Conservation (phyloP, 1,139 yeast species). For the Eremothecium cymbalariae region DNA sequence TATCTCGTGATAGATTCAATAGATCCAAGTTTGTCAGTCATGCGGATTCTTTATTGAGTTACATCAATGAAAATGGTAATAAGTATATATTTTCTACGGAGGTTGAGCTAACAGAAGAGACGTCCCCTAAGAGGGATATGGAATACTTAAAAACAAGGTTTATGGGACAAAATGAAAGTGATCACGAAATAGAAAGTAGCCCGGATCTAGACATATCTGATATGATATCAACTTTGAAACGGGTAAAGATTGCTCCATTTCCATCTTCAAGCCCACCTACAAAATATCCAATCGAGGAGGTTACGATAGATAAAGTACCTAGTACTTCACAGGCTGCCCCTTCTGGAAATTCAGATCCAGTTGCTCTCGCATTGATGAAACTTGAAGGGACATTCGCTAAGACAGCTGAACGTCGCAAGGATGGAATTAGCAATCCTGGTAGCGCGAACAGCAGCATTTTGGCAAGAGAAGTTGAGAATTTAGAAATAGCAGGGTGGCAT, state of each 20-base stretch:
- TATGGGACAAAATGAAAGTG: slow-evolving; percentile 18
- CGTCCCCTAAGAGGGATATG: slow-evolving; percentile 30
- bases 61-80: slow-evolving; percentile 11
- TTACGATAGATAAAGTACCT: background rate
- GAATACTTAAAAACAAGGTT: slow-evolving; percentile 27
- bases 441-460: slow-evolving; percentile 20
- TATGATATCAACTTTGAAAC: too few relatives aligned
- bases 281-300: background rate
- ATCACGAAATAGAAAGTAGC: too few relatives aligned
- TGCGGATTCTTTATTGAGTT: slow-evolving; percentile 1
- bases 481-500: slow-evolving; percentile 15
- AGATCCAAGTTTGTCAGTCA: slow-evolving; percentile 1
- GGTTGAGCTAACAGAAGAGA: slow-evolving; percentile 20
- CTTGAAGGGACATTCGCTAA: slow-evolving; percentile 55
- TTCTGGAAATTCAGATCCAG: slow-evolving; percentile 48
- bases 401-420: slow-evolving; percentile 6
- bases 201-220: too few relatives aligned
- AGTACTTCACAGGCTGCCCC: slow-evolving; percentile 42
- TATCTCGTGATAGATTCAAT: background rate
- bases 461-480: slow-evolving; percentile 28
- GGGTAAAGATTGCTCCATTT: too few relatives aligned
- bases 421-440: slow-evolving; percentile 9
- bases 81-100: slow-evolving; percentile 29
- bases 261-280: background rate
- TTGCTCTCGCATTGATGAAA: slow-evolving; percentile 65